phyloP scores from a whole-genome alignment of 805 yeast genomes.

The Hanseniaspora guilliermondii region DNA sequence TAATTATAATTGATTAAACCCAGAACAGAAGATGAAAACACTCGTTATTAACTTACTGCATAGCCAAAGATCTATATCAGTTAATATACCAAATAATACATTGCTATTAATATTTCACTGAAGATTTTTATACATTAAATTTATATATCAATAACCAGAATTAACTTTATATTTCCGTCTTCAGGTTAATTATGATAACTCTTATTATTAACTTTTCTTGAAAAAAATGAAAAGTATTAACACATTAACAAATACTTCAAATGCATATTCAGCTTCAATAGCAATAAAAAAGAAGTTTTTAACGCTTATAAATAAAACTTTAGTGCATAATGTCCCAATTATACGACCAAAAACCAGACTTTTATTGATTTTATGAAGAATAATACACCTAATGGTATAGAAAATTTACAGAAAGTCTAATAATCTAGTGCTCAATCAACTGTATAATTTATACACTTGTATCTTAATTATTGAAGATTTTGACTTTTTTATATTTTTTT shows the following conservation, averaged over 20 bases:
- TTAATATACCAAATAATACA: no score
- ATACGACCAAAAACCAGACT: background rate
- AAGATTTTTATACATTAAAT: no score
- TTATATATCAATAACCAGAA: no score
- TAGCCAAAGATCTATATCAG: no score
- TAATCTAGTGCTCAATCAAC: background rate
- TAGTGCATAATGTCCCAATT: background rate
- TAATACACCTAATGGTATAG: background rate
- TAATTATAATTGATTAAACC: no score
- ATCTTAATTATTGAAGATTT: background rate
- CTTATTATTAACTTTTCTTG: background rate
- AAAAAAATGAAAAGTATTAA: background rate
- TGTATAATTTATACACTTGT: background rate
- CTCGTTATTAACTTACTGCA: no score
- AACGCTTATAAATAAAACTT: background rate
- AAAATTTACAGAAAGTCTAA: background rate
- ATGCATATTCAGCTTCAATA: background rate
- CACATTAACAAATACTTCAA: background rate
- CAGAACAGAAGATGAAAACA: no score
- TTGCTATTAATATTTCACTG: no score
- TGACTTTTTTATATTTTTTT: background rate
- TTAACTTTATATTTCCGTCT: background rate
- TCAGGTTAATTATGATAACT: background rate
- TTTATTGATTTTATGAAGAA: background rate
- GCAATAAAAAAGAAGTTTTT: background rate